phyloP scores from a whole-genome alignment of 495 filamentous ascomycete genomes.

The Pseudotulostoma volvatum region DNA sequence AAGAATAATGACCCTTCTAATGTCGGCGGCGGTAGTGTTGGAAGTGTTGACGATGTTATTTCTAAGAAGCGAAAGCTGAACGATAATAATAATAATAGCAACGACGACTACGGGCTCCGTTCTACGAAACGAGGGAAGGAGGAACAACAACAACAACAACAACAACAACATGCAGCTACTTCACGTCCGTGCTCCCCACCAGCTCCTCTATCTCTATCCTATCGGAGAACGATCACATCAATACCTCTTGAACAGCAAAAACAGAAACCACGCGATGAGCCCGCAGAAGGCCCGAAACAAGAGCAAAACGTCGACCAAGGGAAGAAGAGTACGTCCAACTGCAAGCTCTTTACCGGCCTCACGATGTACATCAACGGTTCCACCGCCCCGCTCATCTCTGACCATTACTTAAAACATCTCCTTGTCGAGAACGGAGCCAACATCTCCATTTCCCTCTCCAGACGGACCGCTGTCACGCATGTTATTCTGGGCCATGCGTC shows the following conservation, averaged over 20 bases:
- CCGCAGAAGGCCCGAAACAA: background rate
- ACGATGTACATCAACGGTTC: slow-evolving; percentile 81
- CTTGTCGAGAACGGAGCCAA: slow-evolving; percentile 56
- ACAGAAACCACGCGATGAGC: slow-evolving; percentile 2
- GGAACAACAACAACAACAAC: slow-evolving; percentile 1
- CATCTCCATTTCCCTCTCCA: slow-evolving; percentile 48
- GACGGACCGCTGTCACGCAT: slow-evolving; percentile 67
- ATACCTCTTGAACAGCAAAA: background rate
- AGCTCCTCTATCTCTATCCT: background rate
- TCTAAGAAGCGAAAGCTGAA: too few relatives aligned
- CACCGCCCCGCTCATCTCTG: slow-evolving; percentile 62
- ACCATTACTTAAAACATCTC: slow-evolving; percentile 71
- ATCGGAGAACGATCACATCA: too few relatives aligned
- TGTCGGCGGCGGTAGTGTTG: too few relatives aligned
- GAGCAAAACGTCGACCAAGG: background rate
- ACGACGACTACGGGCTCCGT: slow-evolving; percentile 10
- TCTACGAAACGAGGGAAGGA: slow-evolving; percentile 7
- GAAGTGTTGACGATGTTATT: too few relatives aligned
- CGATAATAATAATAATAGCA: slow-evolving; percentile 7
- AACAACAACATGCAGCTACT: too few relatives aligned
- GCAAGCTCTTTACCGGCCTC: slow-evolving; percentile 53
- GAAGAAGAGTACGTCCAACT: too few relatives aligned
- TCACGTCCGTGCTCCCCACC: too few relatives aligned
- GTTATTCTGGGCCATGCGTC: slow-evolving; percentile 63
- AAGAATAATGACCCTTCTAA: too few relatives aligned